Evolutionary conservation across 192 early-diverging fungal genomes (phyloP), one percentile per base, ranked within the genome.

Genomic region (Umbelopsis sp.): DNA sequence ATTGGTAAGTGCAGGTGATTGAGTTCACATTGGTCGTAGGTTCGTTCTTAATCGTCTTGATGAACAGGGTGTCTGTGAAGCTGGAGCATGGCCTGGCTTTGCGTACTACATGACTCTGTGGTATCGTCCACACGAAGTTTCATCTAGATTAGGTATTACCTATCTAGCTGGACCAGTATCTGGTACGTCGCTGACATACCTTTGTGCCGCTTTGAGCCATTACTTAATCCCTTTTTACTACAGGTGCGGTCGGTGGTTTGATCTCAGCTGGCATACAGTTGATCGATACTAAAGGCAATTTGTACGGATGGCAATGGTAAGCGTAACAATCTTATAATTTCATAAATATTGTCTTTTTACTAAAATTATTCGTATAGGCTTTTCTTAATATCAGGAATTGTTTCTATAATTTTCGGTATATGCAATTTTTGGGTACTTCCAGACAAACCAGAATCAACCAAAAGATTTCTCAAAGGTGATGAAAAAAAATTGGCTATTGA

Each of bases 281-380:
- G 5, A 77, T 77, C 35, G 75, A 77, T 46, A 72, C 67, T 1
- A 20, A 30, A 3, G 75, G 75, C 25, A 52, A 49, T 33, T 23
- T 77, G 25, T 77, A 77, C 33, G 75, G 75, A 4, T 77, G 70
- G 71, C 75, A 77, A 41, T 77, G 71, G 61, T 58, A 52, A 68
- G n/a, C 7, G 18, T 66, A 20, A 27, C 0, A 12, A 41, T 18
- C 2, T 46, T 16, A 48, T 21, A 0, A 53, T 30, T 12, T 27
- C 12, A 12, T 0, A 0, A 0, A 27, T 1, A 2, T 23, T 2
- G 11, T n/a, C 30, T 53, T 21, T 22, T 30, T 0, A 35, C 35
- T 18, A 18, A 64, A 6, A 21, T 20, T 64, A 6, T 33, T 64
- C 5, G 9, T 33, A 18, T 30, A 68, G 67, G 67, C 30, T 77